These are phyloP conservation scores for Botryosphaeria dothidea DNA, from an alignment of 2,329 filamentous ascomycete species.

Conservation along the genomic window DNA sequence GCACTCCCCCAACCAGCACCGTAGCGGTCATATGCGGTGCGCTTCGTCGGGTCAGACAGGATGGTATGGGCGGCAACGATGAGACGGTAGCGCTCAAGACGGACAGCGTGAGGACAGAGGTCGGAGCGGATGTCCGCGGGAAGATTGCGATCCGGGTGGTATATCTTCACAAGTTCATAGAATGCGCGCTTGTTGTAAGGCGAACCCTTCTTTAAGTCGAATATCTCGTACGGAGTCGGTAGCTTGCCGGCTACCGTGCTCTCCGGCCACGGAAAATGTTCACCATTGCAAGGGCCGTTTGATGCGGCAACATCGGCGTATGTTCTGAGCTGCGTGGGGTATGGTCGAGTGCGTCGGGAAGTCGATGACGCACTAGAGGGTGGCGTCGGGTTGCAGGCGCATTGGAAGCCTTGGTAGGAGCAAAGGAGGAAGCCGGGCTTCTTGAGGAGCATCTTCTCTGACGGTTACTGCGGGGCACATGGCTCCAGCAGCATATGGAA, in stretches of 20 bases:
- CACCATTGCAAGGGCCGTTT: slow-evolving; percentile 14
- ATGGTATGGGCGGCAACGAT: slow-evolving; percentile 86
- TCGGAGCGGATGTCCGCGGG: slow-evolving; percentile 38
- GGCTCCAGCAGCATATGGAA: slow-evolving; percentile 1
- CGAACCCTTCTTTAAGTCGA: slow-evolving; percentile 61
- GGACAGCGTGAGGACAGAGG: slow-evolving; percentile 55
- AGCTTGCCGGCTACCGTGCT: slow-evolving; percentile 38
- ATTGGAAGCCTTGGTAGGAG: slow-evolving; percentile 29
- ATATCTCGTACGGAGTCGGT: slow-evolving; percentile 90
- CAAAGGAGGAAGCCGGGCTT: slow-evolving; percentile 34
- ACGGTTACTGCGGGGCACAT: slow-evolving; percentile 10
- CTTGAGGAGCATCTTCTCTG: slow-evolving; percentile 39
- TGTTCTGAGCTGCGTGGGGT: slow-evolving; percentile 25
- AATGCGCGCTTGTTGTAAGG: slow-evolving; percentile 82
- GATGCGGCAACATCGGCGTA: slow-evolving; percentile 31
- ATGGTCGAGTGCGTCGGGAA: slow-evolving; percentile 33
- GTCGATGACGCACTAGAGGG: slow-evolving; percentile 43
- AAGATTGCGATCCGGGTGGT: slow-evolving; percentile 77
- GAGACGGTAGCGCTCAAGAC: slow-evolving; percentile 86
- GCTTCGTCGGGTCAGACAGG: slow-evolving; percentile 76
- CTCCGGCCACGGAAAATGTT: slow-evolving; percentile 34
- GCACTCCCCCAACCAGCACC: slow-evolving; percentile 75
- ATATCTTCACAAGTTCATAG: slow-evolving; percentile 91
- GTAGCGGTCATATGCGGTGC: slow-evolving; percentile 77
- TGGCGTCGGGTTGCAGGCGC: slow-evolving; percentile 25